Base-by-base conservation (phyloP, 2,329 filamentous ascomycete species). In the Fusarium concolor region DNA sequence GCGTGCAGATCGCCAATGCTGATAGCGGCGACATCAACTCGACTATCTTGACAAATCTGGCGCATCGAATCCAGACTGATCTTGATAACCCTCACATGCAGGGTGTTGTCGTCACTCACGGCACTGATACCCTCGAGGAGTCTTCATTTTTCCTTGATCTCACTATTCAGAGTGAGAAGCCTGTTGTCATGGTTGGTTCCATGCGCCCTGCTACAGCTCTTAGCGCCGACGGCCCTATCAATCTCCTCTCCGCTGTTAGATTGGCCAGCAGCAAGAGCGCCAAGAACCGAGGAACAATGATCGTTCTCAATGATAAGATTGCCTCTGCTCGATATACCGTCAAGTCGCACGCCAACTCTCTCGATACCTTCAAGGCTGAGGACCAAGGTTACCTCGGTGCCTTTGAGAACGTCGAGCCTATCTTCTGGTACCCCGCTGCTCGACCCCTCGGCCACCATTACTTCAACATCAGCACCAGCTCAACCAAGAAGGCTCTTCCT, bases 51-150 rank as follows among this genome's bases (percentile, higher is more conserved):
- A 77, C 87, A 14, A 80, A 78, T 9, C 70, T 88, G 18, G 79
- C 82, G 5, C 78, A 83, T 12, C 76, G 79, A 31, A 82, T 88
- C 58, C 83, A 85, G 53, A 57, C 50, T 8, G 83, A 84, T 54
- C 75, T 87, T 2, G 80, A 82, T 22, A 72, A 68, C 38, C 76
- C 77, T 6, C 54, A 76, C 20, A 75, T 74, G 18, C 74, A 78
- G 75, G 87, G 83, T n/a, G 85, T 85, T 5, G 85, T 89, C 4
- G 78, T 91, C 45, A 89, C 88, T 0, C 88, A 90, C 67, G 88
- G 88, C 33, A 90, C 89, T 10, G 88, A 91, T 70, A 88, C 86
- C 0, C 79, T 90, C 1, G 87, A 89, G 70, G 87, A 89, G 72
- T 84, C 85, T 0, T 84, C 86, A 5, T 89, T 89, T 78, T 89